phyloP scores from a whole-genome alignment of 2,329 filamentous ascomycete species.

The Arachnopeziza araneosa region DNA sequence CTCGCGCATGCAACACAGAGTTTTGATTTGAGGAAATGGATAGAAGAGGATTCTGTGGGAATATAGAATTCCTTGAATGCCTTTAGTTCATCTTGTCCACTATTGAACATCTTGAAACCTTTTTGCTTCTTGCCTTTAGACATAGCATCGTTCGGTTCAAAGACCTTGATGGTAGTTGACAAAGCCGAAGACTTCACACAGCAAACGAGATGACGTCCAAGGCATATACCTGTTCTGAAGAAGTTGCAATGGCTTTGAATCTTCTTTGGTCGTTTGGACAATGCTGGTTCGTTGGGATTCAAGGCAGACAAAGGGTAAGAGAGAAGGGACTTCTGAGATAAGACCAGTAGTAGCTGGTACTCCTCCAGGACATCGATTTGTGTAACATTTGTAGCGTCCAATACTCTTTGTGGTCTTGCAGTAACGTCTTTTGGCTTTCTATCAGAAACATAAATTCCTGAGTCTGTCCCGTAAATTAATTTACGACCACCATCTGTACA shows the following conservation, averaged over 20 bases:
- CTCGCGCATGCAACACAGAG: constrained; percentile 92
- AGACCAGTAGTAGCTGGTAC: constrained; percentile 82
- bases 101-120: constrained; percentile 93
- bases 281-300: constrained; percentile 73
- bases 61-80: constrained; percentile 99
- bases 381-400: constrained; percentile 82
- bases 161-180: constrained; percentile 98
- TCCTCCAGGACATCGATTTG: constrained; percentile 96
- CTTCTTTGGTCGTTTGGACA: constrained; percentile 85
- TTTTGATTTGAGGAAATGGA: constrained; percentile 95
- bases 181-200: constrained; percentile 92
- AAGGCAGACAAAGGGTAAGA: constrained; percentile 86
- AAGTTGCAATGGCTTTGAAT: constrained; percentile 97
- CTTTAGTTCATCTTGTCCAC: constrained; percentile 88
- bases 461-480: constrained; percentile 89
- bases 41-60: constrained; percentile 93
- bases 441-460: constrained; percentile 87
- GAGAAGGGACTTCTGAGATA: constrained; percentile 87
- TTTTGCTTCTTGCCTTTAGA: constrained; percentile 93
- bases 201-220: constrained; percentile 90
- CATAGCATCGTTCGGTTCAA: constrained; percentile 92
- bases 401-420: constrained; percentile 69
- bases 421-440: constrained; percentile 78
- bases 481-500: constrained; percentile 82
- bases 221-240: constrained; percentile 94